phyloP scores from a whole-genome alignment of 1,284 basidiomycete genomes.

The Ustilago xerochloae region DNA sequence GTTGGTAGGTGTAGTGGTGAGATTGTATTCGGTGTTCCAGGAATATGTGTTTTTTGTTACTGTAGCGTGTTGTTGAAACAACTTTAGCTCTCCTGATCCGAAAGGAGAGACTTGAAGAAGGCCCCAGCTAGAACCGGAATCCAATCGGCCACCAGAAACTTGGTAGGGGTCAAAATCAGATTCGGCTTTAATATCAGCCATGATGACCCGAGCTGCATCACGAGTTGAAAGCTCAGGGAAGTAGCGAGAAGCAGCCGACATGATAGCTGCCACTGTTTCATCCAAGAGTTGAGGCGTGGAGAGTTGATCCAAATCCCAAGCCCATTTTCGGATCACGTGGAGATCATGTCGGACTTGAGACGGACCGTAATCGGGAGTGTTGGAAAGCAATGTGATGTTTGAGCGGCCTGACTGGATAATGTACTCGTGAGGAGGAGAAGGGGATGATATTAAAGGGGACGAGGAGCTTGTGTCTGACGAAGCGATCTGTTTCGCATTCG shows the following conservation, averaged over 20 bases:
- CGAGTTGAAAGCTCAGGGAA: conserved; percentile 62
- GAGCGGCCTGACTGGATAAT: conserved; percentile 14
- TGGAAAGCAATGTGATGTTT: conserved; percentile 39
- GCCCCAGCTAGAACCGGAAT: conserved; percentile 59
- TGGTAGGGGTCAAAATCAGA: conserved; percentile 54
- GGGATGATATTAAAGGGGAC: not conserved
- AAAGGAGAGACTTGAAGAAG: conserved; percentile 62
- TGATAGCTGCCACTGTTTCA: conserved; percentile 61
- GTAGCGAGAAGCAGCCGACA: conserved; percentile 62
- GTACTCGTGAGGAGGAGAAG: conserved; percentile 5
- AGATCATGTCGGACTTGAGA: conserved; percentile 56
- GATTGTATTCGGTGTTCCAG: conserved; percentile 40
- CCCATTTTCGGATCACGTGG: conserved; percentile 62
- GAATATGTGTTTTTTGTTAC: conserved; percentile 48
- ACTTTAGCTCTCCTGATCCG: conserved; percentile 46
- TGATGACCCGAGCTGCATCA: conserved; percentile 53
- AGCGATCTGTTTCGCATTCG: not conserved
- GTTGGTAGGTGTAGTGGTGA: conserved; percentile 13
- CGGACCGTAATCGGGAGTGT: conserved; percentile 53
- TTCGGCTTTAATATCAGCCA: conserved; percentile 66
- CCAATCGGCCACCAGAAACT: conserved; percentile 53
- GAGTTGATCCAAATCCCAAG: conserved; percentile 52
- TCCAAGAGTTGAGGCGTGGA: conserved; percentile 42
- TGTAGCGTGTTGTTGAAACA: conserved; percentile 54
- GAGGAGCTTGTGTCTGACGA: not conserved